These are phyloP conservation scores for Phytophthora ramorum DNA, from an alignment of 352 stramenopile genomes.

Conservation along the genomic window DNA sequence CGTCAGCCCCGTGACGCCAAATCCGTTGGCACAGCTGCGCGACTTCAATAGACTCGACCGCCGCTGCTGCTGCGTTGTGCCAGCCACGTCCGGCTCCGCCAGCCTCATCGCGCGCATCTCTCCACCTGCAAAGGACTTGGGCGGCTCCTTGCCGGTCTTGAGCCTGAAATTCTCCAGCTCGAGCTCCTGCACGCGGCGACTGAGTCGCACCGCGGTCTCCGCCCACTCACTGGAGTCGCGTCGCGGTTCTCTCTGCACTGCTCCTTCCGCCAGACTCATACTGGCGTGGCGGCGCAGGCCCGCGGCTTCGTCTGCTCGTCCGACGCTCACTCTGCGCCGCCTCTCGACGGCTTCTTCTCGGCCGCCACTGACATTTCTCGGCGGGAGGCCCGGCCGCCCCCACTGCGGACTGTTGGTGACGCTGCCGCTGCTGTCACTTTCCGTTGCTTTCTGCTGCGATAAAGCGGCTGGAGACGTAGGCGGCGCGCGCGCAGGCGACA, in stretches of 20 bases:
- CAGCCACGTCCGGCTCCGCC: slow-evolving; percentile 18
- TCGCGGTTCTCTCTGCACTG: slow-evolving; percentile 3
- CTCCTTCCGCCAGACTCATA: slow-evolving; percentile 5
- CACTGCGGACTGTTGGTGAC: slow-evolving; percentile 16
- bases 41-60: slow-evolving; percentile 57
- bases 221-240: slow-evolving; percentile 55
- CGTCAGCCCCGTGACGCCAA: slow-evolving; percentile 61
- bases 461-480: neutral
- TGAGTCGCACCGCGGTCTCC: slow-evolving; percentile 59
- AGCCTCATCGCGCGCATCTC: slow-evolving; percentile 35
- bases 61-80: slow-evolving; percentile 7
- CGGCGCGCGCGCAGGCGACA: slow-evolving; percentile 48
- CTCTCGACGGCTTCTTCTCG: slow-evolving; percentile 22
- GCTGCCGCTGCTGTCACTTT: slow-evolving; percentile 26
- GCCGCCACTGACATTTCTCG: slow-evolving; percentile 16
- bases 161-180: slow-evolving; percentile 70
- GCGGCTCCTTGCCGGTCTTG: slow-evolving; percentile 42
- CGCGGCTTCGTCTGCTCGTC: neutral
- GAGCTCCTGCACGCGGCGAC: slow-evolving; percentile 67
- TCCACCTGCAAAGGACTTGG: slow-evolving; percentile 48
- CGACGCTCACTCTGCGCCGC: slow-evolving; percentile 18
- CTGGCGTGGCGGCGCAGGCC: slow-evolving; percentile 12
- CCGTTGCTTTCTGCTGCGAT: neutral
- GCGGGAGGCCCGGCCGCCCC: slow-evolving; percentile 15
- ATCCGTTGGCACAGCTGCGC: slow-evolving; percentile 59